Evolutionary conservation across 495 filamentous ascomycete genomes (phyloP).

Genomic region (Neurospora sp.): DNA sequence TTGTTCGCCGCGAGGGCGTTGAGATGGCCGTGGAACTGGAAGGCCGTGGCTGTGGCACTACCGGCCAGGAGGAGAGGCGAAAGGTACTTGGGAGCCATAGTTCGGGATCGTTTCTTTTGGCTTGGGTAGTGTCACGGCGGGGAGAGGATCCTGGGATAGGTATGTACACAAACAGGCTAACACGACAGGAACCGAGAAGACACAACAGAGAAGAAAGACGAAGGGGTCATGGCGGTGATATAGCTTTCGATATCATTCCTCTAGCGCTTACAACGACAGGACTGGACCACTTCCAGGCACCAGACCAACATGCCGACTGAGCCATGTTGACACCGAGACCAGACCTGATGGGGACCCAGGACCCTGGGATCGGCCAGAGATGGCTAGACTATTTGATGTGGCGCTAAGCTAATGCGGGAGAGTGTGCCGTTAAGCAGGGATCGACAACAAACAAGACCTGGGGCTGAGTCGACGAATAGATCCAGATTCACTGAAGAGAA

Average conservation of each 20-base stretch:
- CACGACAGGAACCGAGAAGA: background rate
- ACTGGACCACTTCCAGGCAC: background rate
- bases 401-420: background rate
- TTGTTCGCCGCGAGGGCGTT: constrained; percentile 4
- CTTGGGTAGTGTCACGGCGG: background rate
- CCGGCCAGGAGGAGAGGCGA: constrained; percentile 3
- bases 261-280: background rate
- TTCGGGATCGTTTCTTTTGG: background rate
- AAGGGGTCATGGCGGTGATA: background rate
- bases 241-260: background rate
- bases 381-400: background rate
- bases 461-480: background rate
- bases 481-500: background rate
- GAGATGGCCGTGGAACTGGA: constrained; percentile 7
- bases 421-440: background rate
- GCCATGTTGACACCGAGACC: background rate
- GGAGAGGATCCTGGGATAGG: background rate
- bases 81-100: background rate
- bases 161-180: background rate
- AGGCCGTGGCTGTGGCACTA: background rate
- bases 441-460: background rate
- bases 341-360: background rate
- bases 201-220: background rate
- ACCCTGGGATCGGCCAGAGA: background rate
- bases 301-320: background rate